Evolutionary conservation across 352 stramenopile species (phyloP).

Genomic region (Phytopythium boreale): DNA sequence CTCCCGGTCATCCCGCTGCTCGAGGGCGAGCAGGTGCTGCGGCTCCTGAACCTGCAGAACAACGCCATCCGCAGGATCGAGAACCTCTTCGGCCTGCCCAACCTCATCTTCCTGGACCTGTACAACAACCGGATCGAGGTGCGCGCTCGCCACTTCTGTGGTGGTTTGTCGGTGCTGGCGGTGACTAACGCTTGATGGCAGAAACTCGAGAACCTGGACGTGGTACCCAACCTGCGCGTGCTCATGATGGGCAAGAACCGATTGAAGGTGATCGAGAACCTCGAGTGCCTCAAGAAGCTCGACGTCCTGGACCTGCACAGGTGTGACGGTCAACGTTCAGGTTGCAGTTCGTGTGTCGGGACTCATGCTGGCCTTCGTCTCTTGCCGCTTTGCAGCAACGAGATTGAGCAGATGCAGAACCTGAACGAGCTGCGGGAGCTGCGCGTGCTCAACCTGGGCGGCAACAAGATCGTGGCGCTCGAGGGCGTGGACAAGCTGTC

Average conservation of each 20-base stretch:
- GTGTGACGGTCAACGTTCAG: slow-evolving; percentile 11
- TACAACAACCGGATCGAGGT: slow-evolving; percentile 92
- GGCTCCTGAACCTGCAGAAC: slow-evolving; percentile 91
- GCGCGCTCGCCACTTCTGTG: neutral
- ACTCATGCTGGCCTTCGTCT: neutral
- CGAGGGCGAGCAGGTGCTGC: slow-evolving; percentile 88
- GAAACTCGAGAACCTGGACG: slow-evolving; percentile 75
- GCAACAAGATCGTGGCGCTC: slow-evolving; percentile 76
- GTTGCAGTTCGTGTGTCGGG: neutral
- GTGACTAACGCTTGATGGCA: slow-evolving; percentile 18
- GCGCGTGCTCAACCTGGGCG: slow-evolving; percentile 90
- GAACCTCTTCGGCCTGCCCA: slow-evolving; percentile 81
- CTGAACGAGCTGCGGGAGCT: slow-evolving; percentile 83
- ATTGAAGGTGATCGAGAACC: slow-evolving; percentile 77
- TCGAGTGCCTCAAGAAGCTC: slow-evolving; percentile 84
- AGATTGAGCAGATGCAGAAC: slow-evolving; percentile 86
- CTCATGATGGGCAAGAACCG: slow-evolving; percentile 93
- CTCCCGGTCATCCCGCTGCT: slow-evolving; percentile 77
- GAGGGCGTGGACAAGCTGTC: slow-evolving; percentile 77
- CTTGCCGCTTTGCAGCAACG: slow-evolving; percentile 52
- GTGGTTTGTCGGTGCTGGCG: neutral
- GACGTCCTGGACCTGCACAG: slow-evolving; percentile 92
- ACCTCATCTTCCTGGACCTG: slow-evolving; percentile 92
- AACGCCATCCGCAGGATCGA: slow-evolving; percentile 86
- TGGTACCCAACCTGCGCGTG: slow-evolving; percentile 83